Percentiles rank a stretch among this genome's conserved stretches.
Evolutionary conservation across 345 rosid species (phyloP).

Genomic region (Pugionium dolabratum): DNA sequence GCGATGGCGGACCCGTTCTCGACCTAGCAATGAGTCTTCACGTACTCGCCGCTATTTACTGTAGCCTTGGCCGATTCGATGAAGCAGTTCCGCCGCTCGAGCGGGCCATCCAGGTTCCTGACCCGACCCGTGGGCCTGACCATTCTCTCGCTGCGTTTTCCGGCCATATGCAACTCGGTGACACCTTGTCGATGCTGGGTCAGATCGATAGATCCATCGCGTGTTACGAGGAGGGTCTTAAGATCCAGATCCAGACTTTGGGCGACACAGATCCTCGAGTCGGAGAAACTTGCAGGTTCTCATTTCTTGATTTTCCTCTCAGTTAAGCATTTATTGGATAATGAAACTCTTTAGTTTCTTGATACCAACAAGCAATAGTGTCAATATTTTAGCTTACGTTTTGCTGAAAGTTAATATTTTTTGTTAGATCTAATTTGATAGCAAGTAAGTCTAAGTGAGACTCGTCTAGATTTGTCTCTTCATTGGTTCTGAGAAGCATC

Average conservation of each 20-base stretch:
- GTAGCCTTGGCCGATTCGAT: conserved; percentile 89
- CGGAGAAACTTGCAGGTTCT: conserved; percentile 99
- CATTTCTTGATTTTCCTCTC: neutral
- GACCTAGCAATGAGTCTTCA: conserved; percentile 96
- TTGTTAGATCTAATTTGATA: too few species aligned
- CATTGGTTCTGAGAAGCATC: neutral
- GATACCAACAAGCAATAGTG: too few species aligned
- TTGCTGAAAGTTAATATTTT: too few species aligned
- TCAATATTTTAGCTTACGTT: too few species aligned
- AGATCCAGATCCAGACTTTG: conserved; percentile 91
- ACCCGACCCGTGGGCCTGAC: conserved; percentile 67
- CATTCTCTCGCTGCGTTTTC: conserved; percentile 92
- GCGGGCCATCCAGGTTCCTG: conserved; percentile 81
- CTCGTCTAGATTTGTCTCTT: neutral
- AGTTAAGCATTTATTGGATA: neutral
- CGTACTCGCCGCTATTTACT: conserved; percentile 89
- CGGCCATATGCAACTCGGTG: conserved; percentile 97
- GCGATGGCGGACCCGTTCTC: conserved; percentile 72
- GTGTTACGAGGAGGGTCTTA: conserved; percentile 82
- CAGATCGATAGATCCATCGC: conserved; percentile 82
- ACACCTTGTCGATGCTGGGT: conserved; percentile 93
- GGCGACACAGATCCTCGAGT: conserved; percentile 97
- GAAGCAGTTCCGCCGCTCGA: conserved; percentile 92
- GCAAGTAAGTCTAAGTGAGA: neutral
- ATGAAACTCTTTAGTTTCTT: conserved; percentile 17